phyloP scores from a whole-genome alignment of 768 basidiomycete genomes.

The Leccinellum albellum region DNA sequence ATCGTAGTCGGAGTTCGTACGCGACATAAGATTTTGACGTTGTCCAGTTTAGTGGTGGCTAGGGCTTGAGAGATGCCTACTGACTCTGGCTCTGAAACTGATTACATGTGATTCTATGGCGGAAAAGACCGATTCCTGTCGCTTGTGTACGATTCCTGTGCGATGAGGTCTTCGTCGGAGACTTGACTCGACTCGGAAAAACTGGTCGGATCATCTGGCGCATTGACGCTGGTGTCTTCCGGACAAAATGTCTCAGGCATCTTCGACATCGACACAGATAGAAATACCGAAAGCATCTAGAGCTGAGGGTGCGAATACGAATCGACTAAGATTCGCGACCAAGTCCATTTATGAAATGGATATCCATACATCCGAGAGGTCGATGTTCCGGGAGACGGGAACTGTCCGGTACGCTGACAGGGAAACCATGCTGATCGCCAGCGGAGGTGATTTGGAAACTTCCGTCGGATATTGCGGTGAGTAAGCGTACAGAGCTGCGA shows the following conservation, averaged over 20 bases:
- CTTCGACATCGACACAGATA: conserved; percentile 13
- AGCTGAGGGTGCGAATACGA: conserved; percentile 10
- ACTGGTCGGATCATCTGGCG: neutral
- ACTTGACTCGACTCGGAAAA: neutral
- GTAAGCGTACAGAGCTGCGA: conserved; percentile 16
- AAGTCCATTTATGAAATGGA: conserved; percentile 17
- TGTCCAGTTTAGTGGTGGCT: conserved; percentile 7
- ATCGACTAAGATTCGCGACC: neutral
- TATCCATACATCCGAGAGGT: conserved; percentile 21
- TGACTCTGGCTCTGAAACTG: neutral
- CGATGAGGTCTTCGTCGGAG: conserved; percentile 3
- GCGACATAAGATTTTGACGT: conserved; percentile 20
- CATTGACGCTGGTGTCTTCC: neutral
- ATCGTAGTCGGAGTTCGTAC: conserved; percentile 22
- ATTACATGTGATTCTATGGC: neutral
- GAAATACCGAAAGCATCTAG: no score
- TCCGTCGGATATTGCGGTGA: conserved; percentile 22
- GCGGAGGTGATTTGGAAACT: conserved; percentile 22
- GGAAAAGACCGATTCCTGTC: conserved; percentile 13
- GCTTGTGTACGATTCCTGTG: neutral
- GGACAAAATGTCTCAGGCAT: neutral
- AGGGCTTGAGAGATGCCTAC: conserved; percentile 17
- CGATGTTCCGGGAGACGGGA: conserved; percentile 12
- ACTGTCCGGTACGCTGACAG: neutral
- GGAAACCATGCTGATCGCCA: conserved; percentile 7